phyloP scores from a whole-genome alignment of 768 basidiomycete species.

The Lactarius akahatsu region DNA sequence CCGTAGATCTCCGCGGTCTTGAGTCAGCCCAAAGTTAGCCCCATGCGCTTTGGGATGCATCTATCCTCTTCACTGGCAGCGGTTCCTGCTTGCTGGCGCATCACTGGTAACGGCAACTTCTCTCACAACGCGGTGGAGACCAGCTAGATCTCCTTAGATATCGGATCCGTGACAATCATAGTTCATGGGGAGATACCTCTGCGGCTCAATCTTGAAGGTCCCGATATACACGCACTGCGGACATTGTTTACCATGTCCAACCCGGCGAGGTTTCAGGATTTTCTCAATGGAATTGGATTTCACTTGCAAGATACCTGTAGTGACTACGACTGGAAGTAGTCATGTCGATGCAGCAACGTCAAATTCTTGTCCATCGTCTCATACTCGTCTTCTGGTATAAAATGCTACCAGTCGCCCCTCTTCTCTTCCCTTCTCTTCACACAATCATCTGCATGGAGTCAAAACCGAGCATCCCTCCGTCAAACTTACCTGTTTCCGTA shows the following conservation, averaged over 20 bases:
- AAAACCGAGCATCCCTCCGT: background rate
- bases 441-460: background rate
- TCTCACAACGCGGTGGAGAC: background rate
- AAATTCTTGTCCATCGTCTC: background rate
- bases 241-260: background rate
- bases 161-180: background rate
- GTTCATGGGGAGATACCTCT: background rate
- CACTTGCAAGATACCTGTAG: background rate
- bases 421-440: background rate
- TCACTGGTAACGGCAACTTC: background rate
- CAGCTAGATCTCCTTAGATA: background rate
- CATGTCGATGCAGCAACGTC: background rate
- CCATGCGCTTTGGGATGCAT: background rate
- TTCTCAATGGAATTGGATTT: background rate
- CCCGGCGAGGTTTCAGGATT: background rate
- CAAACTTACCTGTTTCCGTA: background rate
- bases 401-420: background rate
- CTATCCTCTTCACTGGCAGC: background rate
- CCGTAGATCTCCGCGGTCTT: background rate
- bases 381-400: constrained; percentile 5
- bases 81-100: background rate
- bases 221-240: background rate
- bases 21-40: background rate
- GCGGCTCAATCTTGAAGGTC: background rate
- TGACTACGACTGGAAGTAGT: background rate